phyloP scores from a whole-genome alignment of 2,329 filamentous ascomycete genomes.

The Ophiostoma angusticollis region DNA sequence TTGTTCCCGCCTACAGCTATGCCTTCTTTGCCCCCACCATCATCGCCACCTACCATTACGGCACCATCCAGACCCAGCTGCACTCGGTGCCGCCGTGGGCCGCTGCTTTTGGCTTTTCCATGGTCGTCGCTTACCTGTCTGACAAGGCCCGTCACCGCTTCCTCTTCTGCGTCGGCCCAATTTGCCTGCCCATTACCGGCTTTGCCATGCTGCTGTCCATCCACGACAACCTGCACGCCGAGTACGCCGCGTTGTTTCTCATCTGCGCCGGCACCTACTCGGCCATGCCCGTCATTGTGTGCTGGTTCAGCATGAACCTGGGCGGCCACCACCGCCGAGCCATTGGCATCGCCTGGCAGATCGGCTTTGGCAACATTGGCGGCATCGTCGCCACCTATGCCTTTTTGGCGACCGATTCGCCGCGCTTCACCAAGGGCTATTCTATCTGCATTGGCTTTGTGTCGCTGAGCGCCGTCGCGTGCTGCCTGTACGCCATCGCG shows the following conservation, averaged over 20 bases:
- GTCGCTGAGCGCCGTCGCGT: conserved; percentile 50
- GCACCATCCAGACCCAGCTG: conserved; percentile 43
- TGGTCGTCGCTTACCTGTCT: conserved; percentile 59
- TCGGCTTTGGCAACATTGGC: conserved; percentile 68
- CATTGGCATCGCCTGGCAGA: conserved; percentile 63
- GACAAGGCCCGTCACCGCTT: conserved; percentile 65
- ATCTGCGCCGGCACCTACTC: conserved; percentile 69
- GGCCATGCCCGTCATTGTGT: conserved; percentile 80
- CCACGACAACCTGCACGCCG: conserved; percentile 50
- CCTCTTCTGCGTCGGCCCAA: conserved; percentile 55
- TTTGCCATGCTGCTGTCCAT: conserved; percentile 63
- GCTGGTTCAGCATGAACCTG: conserved; percentile 74
- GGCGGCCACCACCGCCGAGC: conserved; percentile 58
- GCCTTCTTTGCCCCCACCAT: conserved; percentile 68
- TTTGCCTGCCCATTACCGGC: conserved; percentile 56
- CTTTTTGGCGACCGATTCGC: conserved; percentile 54
- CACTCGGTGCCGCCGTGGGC: conserved; percentile 47
- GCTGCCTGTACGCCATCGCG: conserved; percentile 44
- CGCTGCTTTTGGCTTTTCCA: conserved; percentile 65
- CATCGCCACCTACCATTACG: conserved; percentile 53
- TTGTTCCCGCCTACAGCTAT: conserved; percentile 66
- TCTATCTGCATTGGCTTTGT: conserved; percentile 65
- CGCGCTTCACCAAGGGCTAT: conserved; percentile 59
- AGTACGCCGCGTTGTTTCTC: conserved; percentile 74
- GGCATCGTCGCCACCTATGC: conserved; percentile 66